Percentiles rank a stretch among this genome's conserved stretches.
Conservation (phyloP, 164 flowering plant species). For the Malania oleifera region DNA sequence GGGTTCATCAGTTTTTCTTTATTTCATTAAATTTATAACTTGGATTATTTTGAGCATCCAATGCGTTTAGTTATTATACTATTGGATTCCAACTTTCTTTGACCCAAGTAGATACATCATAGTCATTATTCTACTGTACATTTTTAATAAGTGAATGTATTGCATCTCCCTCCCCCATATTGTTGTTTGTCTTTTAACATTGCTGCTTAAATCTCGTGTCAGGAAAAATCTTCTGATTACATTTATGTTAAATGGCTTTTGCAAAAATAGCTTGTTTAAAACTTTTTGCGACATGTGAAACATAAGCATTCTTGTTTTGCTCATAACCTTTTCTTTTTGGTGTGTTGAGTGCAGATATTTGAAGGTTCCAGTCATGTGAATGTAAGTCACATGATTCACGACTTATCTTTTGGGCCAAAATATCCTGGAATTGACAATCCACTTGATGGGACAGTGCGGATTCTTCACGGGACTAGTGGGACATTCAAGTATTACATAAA, state of each 20-base stretch:
- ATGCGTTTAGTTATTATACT: too few species aligned
- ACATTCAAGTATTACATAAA: constrained; percentile 97
- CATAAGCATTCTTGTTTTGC: not conserved
- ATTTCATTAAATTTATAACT: too few species aligned
- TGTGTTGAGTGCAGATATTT: constrained; percentile 60
- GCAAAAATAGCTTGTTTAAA: not conserved
- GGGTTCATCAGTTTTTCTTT: too few species aligned
- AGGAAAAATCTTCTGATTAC: too few species aligned
- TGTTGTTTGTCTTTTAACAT: too few species aligned
- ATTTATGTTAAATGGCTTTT: not conserved
- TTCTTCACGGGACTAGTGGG: constrained; percentile 82
- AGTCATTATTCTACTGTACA: too few species aligned
- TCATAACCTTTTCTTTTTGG: not conserved
- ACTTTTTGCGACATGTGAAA: not conserved
- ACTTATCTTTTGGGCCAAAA: constrained; percentile 94
- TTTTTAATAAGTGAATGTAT: too few species aligned
- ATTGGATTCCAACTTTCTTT: too few species aligned
- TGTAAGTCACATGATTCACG: constrained; percentile 92
- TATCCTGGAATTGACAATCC: constrained; percentile 99
- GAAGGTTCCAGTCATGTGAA: constrained; percentile 79
- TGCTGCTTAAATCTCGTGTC: too few species aligned
- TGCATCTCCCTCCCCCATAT: too few species aligned
- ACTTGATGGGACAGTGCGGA: constrained; percentile 81
- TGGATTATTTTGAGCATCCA: too few species aligned
- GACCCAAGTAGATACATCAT: too few species aligned